Base-by-base conservation (phyloP, 169 alveolate genomes). In the Neospora caninum region DNA sequence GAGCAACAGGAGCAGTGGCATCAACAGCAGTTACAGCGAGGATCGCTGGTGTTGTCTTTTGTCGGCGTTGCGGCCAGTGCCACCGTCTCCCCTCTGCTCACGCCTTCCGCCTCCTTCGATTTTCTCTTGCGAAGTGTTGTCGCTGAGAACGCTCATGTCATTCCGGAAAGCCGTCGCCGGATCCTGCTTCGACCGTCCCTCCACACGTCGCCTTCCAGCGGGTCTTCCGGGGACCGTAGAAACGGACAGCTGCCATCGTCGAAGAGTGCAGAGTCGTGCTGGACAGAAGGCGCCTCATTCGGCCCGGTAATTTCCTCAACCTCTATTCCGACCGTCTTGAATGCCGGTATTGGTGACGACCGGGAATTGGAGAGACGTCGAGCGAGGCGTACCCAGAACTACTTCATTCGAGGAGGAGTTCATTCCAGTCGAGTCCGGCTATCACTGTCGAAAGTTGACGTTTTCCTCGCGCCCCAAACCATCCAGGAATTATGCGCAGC, bases 131-230 rank as follows among this genome's bases (percentile, higher is more conserved):
- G 80, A 16, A 86, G n/a, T 70, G 43, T 54, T 31, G 45, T 86
- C 64, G 80, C 80, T 29, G 92, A 86, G n/a, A 86, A 86, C 80
- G 36, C 92, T 16, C 92, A 86, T 31, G 92, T 86, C 31, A 41
- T 86, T 86, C 70, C 92, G 0, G 73, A 49, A 16, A 86, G 92
- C 92, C 92, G 92, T n/a, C 92, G 92, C 80, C 92, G 92, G 13
- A 43, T 86, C 6, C 22, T 86, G 78, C 64, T 86, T 13, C 92
- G 45, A 36, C 38, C 45, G 64, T 43, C 64, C 6, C 70, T 45
- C 70, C 34, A 54, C 29, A 9, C 92, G 78, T 29, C 86, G 43
- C 38, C 1, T 22, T n/a, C 45, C 29, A n/a, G 43, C 42, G 43
- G 29, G 45, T n/a, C 86, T 6, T 10, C 49, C 42, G 58, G 22